Conservation (phyloP, 2,329 filamentous ascomycete genomes). For the Bipolaris sorokiniana region DNA sequence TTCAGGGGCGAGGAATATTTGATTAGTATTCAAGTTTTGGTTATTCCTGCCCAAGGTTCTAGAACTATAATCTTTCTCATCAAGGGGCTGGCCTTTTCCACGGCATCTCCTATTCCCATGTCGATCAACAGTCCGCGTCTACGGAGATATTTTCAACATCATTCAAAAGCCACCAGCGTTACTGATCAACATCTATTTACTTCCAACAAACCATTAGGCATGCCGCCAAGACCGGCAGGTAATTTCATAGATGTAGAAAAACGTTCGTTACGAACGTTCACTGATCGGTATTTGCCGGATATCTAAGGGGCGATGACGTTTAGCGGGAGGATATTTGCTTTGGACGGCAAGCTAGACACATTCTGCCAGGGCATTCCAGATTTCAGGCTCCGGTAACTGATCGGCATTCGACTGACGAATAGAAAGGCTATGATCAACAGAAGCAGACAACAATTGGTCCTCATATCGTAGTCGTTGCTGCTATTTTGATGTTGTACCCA, state of each 20-base stretch:
- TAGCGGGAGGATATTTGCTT: conserved; percentile 2
- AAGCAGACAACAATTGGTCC: not conserved
- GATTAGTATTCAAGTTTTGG: not conserved
- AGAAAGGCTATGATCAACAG: not conserved
- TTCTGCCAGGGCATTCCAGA: conserved; percentile 2
- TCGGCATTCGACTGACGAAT: not conserved
- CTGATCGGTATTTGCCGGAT: not conserved
- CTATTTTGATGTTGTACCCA: conserved; percentile 2
- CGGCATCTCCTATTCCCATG: not conserved
- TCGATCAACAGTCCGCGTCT: not conserved
- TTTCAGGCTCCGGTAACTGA: not conserved
- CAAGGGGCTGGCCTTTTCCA: not conserved
- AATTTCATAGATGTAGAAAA: not conserved
- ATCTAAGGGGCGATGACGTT: conserved; percentile 10
- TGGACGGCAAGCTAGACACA: conserved; percentile 1
- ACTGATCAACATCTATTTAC: not conserved
- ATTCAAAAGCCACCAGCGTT: not conserved
- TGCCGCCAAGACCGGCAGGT: not conserved
- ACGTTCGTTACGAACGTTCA: not conserved
- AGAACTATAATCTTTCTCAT: not conserved
- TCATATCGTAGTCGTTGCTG: not conserved
- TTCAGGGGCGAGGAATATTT: not conserved
- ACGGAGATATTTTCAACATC: not conserved
- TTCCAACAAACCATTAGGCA: not conserved
- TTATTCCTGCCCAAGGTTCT: not conserved